Percentiles rank a stretch among this genome's conserved stretches.
These are phyloP conservation scores for Zygosaccharomyces kombuchaensis DNA, from an alignment of 805 yeast genomes.

Conservation along the genomic window DNA sequence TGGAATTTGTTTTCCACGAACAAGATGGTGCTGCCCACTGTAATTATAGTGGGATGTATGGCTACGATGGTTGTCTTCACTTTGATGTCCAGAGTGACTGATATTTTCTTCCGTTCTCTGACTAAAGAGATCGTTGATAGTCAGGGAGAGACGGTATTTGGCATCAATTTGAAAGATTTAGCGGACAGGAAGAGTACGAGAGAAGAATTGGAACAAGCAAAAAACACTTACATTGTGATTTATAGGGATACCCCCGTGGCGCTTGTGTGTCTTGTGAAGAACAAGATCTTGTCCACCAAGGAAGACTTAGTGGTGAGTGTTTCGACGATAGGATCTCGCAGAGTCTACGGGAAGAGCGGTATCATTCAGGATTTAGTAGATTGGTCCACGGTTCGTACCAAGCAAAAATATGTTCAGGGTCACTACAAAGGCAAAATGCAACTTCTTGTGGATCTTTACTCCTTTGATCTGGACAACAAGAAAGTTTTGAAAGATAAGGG, in stretches of 20 bases:
- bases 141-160: slow-evolving; percentile 42
- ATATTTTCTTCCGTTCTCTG: slow-evolving; percentile 41
- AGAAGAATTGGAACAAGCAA: slow-evolving; percentile 36
- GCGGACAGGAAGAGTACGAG: slow-evolving; percentile 18
- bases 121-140: slow-evolving; percentile 37
- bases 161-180: slow-evolving; percentile 39
- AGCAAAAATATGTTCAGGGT: slow-evolving; percentile 36
- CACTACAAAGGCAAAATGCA: slow-evolving; percentile 34
- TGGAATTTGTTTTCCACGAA: slow-evolving; percentile 27
- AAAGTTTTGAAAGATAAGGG: slow-evolving; percentile 39
- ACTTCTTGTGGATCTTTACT: slow-evolving; percentile 46
- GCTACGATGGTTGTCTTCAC: slow-evolving; percentile 37
- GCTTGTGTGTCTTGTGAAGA: slow-evolving; percentile 43
- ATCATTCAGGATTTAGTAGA: slow-evolving; percentile 58
- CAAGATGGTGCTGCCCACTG: slow-evolving; percentile 9
- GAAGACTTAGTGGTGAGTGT: slow-evolving; percentile 48
- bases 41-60: slow-evolving; percentile 26
- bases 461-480: slow-evolving; percentile 45
- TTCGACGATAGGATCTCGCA: slow-evolving; percentile 58
- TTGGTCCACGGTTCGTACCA: slow-evolving; percentile 52
- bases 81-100: slow-evolving; percentile 41
- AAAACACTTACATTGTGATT: slow-evolving; percentile 50
- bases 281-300: slow-evolving; percentile 40
- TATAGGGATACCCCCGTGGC: slow-evolving; percentile 76
- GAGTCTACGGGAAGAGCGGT: slow-evolving; percentile 62